phyloP scores from a whole-genome alignment of 2,329 filamentous ascomycete species.

The Neobulgaria alba region DNA sequence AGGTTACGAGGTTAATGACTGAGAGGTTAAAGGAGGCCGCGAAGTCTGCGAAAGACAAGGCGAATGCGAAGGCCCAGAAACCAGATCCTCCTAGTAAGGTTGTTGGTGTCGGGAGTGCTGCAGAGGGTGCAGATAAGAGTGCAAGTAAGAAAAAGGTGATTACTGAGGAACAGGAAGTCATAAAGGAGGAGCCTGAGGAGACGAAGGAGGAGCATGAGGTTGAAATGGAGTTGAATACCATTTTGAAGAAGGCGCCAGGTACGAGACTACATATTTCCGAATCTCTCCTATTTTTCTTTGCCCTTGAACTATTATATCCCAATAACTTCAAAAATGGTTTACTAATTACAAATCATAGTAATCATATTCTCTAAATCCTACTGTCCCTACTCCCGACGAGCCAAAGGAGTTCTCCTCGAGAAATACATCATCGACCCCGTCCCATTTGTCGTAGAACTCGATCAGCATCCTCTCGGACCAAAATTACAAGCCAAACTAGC shows the following conservation, averaged over 20 bases:
- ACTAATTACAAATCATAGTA: slow-evolving; percentile 54
- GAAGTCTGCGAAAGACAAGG: slow-evolving; percentile 57
- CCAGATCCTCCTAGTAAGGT: slow-evolving; percentile 50
- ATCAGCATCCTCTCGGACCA: slow-evolving; percentile 66
- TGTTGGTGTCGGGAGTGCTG: slow-evolving; percentile 35
- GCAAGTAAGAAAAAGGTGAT: slow-evolving; percentile 45
- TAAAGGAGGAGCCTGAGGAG: slow-evolving; percentile 34
- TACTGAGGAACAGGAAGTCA: slow-evolving; percentile 18
- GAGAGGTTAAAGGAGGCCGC: slow-evolving; percentile 60
- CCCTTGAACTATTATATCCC: no score
- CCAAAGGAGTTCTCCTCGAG: slow-evolving; percentile 76
- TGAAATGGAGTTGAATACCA: slow-evolving; percentile 63
- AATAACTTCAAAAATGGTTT: no score
- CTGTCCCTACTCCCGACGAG: slow-evolving; percentile 77
- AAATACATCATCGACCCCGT: slow-evolving; percentile 75
- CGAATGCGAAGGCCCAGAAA: slow-evolving; percentile 56
- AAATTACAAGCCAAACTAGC: slow-evolving; percentile 64
- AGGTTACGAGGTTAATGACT: slow-evolving; percentile 45
- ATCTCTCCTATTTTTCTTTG: no score
- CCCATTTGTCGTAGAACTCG: slow-evolving; percentile 85
- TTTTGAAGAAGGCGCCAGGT: slow-evolving; percentile 81
- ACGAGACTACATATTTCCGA: slow-evolving; percentile 30
- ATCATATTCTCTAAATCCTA: slow-evolving; percentile 95
- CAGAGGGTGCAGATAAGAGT: slow-evolving; percentile 28
- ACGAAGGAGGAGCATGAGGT: slow-evolving; percentile 54